These are phyloP conservation scores for Benincasa hispida DNA, from an alignment of 306 rosid genomes.

Conservation along the genomic window DNA sequence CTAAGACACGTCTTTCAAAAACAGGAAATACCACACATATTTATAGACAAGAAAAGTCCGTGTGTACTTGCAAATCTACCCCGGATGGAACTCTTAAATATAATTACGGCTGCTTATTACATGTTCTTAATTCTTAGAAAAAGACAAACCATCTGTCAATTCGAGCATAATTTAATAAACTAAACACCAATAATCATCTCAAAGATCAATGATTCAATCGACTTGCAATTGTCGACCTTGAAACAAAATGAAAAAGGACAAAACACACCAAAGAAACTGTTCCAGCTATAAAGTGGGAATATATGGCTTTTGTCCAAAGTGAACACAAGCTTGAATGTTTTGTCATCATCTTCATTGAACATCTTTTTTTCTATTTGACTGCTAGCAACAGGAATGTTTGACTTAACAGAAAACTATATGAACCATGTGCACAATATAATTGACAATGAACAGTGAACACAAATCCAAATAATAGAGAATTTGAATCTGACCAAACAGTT, in stretches of 20 bases:
- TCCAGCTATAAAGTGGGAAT: background rate
- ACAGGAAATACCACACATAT: conserved; percentile 10
- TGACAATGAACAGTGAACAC: background rate
- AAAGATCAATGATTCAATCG: too few relatives aligned
- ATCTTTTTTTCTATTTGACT: conserved; percentile 1
- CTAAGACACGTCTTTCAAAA: conserved; percentile 9
- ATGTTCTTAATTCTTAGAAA: background rate
- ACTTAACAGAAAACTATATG: background rate
- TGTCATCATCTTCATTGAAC: conserved; percentile 3
- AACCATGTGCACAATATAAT: background rate
- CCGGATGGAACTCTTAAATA: conserved; percentile 16
- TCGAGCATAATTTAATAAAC: background rate
- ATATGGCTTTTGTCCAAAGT: background rate
- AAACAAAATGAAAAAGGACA: background rate
- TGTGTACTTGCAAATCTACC: conserved; percentile 15
- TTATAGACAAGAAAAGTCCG: conserved; percentile 15
- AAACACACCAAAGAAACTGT: background rate
- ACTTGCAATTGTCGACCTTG: background rate
- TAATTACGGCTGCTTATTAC: conserved; percentile 22
- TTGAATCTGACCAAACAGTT: background rate
- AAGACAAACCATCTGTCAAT: conserved; percentile 1
- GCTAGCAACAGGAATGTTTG: conserved; percentile 14
- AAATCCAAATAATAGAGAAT: background rate
- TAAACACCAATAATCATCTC: background rate
- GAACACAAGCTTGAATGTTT: conserved; percentile 15